These are phyloP conservation scores for Barnettozyma hawaiiensis DNA, from an alignment of 1,139 yeast genomes.

Conservation along the genomic window DNA sequence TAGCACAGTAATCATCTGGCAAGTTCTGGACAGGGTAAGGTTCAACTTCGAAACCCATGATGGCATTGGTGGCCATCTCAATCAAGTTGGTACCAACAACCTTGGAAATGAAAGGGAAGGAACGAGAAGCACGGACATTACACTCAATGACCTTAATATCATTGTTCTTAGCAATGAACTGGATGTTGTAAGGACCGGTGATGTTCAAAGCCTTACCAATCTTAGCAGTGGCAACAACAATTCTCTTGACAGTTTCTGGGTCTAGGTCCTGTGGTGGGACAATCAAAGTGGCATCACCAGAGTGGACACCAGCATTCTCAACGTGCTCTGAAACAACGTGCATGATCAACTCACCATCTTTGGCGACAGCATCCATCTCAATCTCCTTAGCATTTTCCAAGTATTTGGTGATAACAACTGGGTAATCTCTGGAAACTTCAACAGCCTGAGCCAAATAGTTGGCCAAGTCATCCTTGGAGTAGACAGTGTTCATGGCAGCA, in stretches of 20 bases:
- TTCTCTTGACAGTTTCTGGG: slow-evolving; percentile 84
- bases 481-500: slow-evolving; percentile 98
- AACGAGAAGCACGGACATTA: slow-evolving; percentile 96
- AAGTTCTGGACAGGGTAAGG: slow-evolving; percentile 87
- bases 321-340: slow-evolving; percentile 98
- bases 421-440: slow-evolving; percentile 95
- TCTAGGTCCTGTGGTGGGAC: slow-evolving; percentile 97
- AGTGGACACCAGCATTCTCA: slow-evolving; percentile 98
- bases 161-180: slow-evolving; percentile 86
- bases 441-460: slow-evolving; percentile 89
- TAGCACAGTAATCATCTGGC: slow-evolving; percentile 93
- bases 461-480: slow-evolving; percentile 83
- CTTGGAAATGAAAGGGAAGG: slow-evolving; percentile 98
- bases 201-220: slow-evolving; percentile 93
- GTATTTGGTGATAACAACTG: slow-evolving; percentile 95
- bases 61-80: slow-evolving; percentile 96
- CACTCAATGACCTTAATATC: slow-evolving; percentile 97
- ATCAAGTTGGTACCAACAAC: slow-evolving; percentile 95
- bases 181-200: slow-evolving; percentile 98
- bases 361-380: slow-evolving; percentile 98
- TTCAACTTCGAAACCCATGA: slow-evolving; percentile 78
- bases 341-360: slow-evolving; percentile 90
- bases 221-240: slow-evolving; percentile 93
- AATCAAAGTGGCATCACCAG: slow-evolving; percentile 97
- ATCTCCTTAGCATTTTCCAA: slow-evolving; percentile 97